Percentiles rank a stretch among this genome's conserved stretches.
phyloP scores from a whole-genome alignment of 1,284 basidiomycete genomes.

The Coriolopsis trogii region DNA sequence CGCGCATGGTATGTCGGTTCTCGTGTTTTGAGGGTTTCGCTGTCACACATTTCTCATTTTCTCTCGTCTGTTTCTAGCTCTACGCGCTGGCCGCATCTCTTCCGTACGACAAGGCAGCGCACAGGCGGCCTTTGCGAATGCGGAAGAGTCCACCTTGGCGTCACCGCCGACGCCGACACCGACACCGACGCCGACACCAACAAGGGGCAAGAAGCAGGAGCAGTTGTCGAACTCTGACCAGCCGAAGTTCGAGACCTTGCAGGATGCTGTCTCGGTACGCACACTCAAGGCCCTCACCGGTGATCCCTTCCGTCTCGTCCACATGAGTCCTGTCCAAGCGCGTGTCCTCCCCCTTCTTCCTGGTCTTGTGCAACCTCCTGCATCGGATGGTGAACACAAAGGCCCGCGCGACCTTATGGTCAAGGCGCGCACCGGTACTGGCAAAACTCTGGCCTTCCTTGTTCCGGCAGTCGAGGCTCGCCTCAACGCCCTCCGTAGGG shows the following conservation, averaged over 20 bases:
- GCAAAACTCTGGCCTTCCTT: conserved; percentile 91
- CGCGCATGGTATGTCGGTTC: conserved; percentile 13
- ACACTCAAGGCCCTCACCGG: conserved; percentile 69
- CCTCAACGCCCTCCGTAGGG: conserved; percentile 49
- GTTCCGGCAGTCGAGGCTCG: conserved; percentile 87
- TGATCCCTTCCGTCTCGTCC: conserved; percentile 70
- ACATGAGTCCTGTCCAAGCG: conserved; percentile 88
- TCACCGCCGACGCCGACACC: neutral
- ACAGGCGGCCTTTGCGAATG: neutral
- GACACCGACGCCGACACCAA: neutral
- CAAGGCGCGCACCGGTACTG: conserved; percentile 91
- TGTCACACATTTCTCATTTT: too few species aligned
- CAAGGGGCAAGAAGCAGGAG: neutral
- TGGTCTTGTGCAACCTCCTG: conserved; percentile 52
- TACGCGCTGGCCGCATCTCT: conserved; percentile 20
- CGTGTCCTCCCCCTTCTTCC: conserved; percentile 76
- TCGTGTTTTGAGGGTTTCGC: neutral
- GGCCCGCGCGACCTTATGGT: conserved; percentile 70
- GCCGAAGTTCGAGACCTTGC: conserved; percentile 45
- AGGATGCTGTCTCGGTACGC: conserved; percentile 42
- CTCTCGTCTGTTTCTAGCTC: too few species aligned
- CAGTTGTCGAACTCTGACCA: conserved; percentile 16
- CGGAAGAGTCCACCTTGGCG: neutral
- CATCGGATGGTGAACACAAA: conserved; percentile 36
- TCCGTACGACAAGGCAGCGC: conserved; percentile 7